phyloP scores from a whole-genome alignment of 2,329 filamentous ascomycete species.

The Colletotrichum brevisporum region DNA sequence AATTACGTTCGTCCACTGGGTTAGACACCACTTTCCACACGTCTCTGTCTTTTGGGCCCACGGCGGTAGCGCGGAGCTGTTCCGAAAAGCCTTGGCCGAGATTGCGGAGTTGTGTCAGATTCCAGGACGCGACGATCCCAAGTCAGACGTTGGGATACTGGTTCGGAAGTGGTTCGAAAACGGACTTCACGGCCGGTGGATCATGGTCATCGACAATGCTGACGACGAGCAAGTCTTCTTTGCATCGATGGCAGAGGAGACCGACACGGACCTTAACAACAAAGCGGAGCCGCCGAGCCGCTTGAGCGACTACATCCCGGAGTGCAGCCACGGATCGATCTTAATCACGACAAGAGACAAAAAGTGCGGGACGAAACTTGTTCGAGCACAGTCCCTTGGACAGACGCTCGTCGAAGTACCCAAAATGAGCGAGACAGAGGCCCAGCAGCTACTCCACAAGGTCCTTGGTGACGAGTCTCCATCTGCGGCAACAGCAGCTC shows the following conservation, averaged over 20 bases:
- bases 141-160: constrained; percentile 44
- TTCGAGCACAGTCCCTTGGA: constrained; percentile 31
- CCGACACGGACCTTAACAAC: no score
- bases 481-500: constrained; percentile 38
- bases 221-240: background rate
- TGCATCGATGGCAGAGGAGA: background rate
- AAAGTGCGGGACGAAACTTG: constrained; percentile 46
- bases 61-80: constrained; percentile 49
- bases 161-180: constrained; percentile 48
- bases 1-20: constrained; percentile 47
- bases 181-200: constrained; percentile 14
- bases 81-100: constrained; percentile 45
- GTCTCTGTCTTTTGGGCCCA: constrained; percentile 53
- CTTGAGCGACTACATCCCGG: constrained; percentile 45
- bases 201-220: background rate
- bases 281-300: background rate
- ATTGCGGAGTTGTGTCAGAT: constrained; percentile 46
- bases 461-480: constrained; percentile 30
- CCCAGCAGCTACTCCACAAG: constrained; percentile 43
- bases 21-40: constrained; percentile 41
- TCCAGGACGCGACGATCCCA: constrained; percentile 44
- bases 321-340: constrained; percentile 47
- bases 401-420: constrained; percentile 44
- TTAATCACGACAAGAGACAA: constrained; percentile 53
- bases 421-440: constrained; percentile 48